Base-by-base conservation (phyloP, 2,329 filamentous ascomycete genomes). In the Reticulascus tulasneorum region DNA sequence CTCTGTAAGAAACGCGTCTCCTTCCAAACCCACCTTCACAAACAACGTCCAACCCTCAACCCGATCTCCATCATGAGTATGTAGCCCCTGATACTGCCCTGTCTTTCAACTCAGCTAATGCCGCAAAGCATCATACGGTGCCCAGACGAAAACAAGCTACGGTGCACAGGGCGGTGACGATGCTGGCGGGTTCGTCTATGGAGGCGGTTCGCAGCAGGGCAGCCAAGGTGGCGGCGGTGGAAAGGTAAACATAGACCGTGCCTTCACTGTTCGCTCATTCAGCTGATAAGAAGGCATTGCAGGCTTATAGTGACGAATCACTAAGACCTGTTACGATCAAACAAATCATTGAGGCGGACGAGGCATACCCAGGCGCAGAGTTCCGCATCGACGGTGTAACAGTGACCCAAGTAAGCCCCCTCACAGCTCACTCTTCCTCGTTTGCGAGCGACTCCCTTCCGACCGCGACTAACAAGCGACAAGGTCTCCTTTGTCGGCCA, bases 291-390 rank as follows among this genome's bases (percentile, higher is more conserved):
- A 11, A 9, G 19, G 12, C 16, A 1, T 17, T 7, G 20, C 41
- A 79, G 73, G 66, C 69, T 42, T 84, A 84, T 58, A 74, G 76
- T 49, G 86, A 94, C 62, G 88, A 96, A 53, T 90, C 88, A 15
- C 76, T 98, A 34, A 85, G 93, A 28, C 90, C 93, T 1, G 86
- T 96, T 29, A 98, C 93, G 9, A 87, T 97, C 65, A 96, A 96
- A 63, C 93, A 98, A 65, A 77, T 96, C 39, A 70, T 90, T 55
- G 87, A 94, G 46, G 86, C 88, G 46, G 75, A 84, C 46, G 83
- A 88, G 63, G 77, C 82, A 24, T 83, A 85, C 58, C 79, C 81
- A 3, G 71, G 71, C 40, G 79, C 81, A 37, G 82, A 88, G 23
- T 93, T 94, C 73, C 80, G 81, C 46, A 85, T 97, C 53, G 93